phyloP scores from a whole-genome alignment of 1,284 basidiomycete genomes.

The Austropuccinia psidii region DNA sequence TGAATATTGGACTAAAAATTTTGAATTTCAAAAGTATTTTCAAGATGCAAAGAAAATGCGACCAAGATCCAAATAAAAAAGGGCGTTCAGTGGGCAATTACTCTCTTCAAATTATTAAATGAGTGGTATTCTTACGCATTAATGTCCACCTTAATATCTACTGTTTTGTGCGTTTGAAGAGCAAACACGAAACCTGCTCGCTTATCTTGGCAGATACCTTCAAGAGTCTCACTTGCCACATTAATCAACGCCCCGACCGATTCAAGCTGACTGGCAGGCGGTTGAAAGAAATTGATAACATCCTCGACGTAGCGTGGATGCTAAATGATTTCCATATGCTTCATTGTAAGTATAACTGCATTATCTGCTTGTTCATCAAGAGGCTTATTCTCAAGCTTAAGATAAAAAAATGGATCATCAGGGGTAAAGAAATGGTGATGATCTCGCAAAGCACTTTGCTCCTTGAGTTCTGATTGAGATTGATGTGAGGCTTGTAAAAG shows the following conservation, averaged over 20 bases:
- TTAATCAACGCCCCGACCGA: conserved; percentile 66
- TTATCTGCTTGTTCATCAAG: conserved; percentile 88
- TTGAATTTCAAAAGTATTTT: not conserved
- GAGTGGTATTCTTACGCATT: conserved; percentile 64
- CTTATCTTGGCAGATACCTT: conserved; percentile 90
- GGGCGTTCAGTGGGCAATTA: too few species aligned
- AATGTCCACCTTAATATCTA: conserved; percentile 92
- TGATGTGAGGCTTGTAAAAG: conserved; percentile 42
- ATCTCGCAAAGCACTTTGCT: too few species aligned
- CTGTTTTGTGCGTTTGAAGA: conserved; percentile 82
- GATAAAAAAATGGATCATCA: conserved; percentile 75
- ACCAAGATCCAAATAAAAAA: not conserved
- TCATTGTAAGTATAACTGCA: conserved; percentile 79
- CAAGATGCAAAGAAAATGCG: not conserved
- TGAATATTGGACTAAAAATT: conserved; percentile 67
- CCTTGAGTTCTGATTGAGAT: conserved; percentile 43
- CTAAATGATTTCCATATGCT: conserved; percentile 97
- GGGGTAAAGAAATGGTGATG: too few species aligned
- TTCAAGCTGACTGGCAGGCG: conserved; percentile 88
- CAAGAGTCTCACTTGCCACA: conserved; percentile 87
- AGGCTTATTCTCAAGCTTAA: conserved; percentile 89
- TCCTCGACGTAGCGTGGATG: conserved; percentile 90
- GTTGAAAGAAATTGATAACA: conserved; percentile 84
- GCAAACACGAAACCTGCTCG: conserved; percentile 90
- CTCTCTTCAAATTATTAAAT: too few species aligned